Evolutionary conservation across 192 early-diverging fungal genomes (phyloP), one percentile per base, ranked within the genome.

Genomic region (Coemansia sp.): DNA sequence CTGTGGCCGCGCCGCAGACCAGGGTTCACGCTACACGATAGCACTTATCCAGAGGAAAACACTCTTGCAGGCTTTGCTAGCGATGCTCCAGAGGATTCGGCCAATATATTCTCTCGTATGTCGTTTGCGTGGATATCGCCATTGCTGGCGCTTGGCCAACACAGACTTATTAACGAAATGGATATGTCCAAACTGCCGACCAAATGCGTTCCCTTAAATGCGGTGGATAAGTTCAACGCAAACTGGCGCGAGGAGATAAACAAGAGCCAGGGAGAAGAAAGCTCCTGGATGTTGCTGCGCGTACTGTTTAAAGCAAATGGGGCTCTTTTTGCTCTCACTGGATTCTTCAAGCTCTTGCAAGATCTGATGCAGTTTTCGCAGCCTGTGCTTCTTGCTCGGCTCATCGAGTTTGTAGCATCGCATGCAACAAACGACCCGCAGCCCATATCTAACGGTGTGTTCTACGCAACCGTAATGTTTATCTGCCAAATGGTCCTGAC

Each of bases 51-150:
- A 15, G n/a, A 18, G 16, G 16, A 39, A 6, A 15, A 39, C 0
- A 13, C 22, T 13, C 9, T 13, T 15, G 0, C 12, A 0, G 36
- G 13, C n/a, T n/a, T n/a, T 4, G 56, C 36, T 11, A 40, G 10
- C 4, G 6, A n/a, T 19, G 85, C 85, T 52, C 94, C 93, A 0
- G 96, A 95, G 66, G 87, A 87, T 6, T 80, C 76, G 11, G 89
- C 94, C 52, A 92, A 93, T 67, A 88, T 98, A 54, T 94, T 95
- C 68, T 91, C 90, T 16, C 85, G 85, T 13, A 68, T 94, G 5
- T 87, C 90, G 7, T 96, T 98, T 74, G 80, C 88, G 41, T 98
- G 96, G 96, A 90, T 98, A 86, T 88, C 91, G 61, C 84, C 87
- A 6, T 71, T 96, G 46, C 88, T 98, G 88, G 86, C 86, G 43